Evolutionary conservation across 257 asterid genomes (phyloP), one percentile per base, ranked within the genome.

Genomic region (Scutellaria baicalensis): DNA sequence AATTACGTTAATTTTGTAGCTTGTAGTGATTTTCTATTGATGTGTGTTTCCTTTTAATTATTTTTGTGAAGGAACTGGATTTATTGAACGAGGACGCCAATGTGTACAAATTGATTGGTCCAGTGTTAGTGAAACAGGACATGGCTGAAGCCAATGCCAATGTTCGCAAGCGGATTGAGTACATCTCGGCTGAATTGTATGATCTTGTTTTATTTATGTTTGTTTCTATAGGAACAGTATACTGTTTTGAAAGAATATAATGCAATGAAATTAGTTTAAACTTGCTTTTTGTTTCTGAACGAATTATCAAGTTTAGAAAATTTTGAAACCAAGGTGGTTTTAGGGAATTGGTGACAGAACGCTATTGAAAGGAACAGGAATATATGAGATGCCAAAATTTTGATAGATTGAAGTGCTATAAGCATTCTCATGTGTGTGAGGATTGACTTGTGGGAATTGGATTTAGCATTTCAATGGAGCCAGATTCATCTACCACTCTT

Each of bases 121-220:
- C 96, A 3, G 96, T 91, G 83, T 84, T 91, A 69, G 99, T 93
- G 78, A 93, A 91, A 64, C 96, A 93, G 94, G 98, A 93, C 72
- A 76, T 93, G 84, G 98, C 96, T 6, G 98, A 91, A 81, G 98
- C 98, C 42, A 91, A 85, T 69, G 98, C 97, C 47, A 93, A 93
- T 75, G 97, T 91, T 60, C 95, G 86, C 81, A 93, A 89, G 88
- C 82, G 99, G 75, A 93, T 93, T 39, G 97, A 93, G 0, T 93
- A 93, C 84, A 93, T 91, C 61, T 88, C 99, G 1, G 90, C 96
- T 6, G 96, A 93, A 81, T 70, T 93, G 98, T 93, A 93, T 56
- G 95, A 1, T 55, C 54, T 21, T 27, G 16, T 14, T 68, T 68
- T 47, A 10, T 57, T 64, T 44, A 55, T 13, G 43, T 20, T 42